Base-by-base conservation (phyloP, 257 asterid genomes). In the Nicotiana obtusifolia region DNA sequence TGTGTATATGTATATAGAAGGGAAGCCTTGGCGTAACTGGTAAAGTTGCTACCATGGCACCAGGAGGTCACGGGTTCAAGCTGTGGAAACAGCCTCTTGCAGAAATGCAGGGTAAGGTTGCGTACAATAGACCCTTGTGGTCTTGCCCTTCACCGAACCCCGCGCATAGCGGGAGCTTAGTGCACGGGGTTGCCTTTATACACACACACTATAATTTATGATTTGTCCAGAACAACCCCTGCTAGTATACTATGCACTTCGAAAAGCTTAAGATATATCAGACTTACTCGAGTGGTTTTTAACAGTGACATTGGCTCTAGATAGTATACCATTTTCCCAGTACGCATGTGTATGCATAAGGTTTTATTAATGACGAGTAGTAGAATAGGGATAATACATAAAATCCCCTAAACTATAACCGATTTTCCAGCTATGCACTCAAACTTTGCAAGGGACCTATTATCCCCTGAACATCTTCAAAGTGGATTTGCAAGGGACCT, bases 201-300 rank as follows among this genome's bases (percentile, higher is more conserved):
- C 10, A 37, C 9, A 35, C 47, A 37, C 47, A 7, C 10, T 37
- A 0, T 2, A 20, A 41, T 44, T 44, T 44, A 71, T 4, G 41
- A 24, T 73, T 44, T 47, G 8, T 22, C 62, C 24, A 15, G 79
- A 22, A 24, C 62, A 26, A 49, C 61, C 62, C 26, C 62, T 75
- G 41, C n/a, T 7, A 75, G 26, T 75, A 7, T 59, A 7, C 61
- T 14, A 73, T 47, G 78, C 57, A 73, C 61, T 22, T 22, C 47
- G 3, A 71, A 71, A 71, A 71, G 59, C 78, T 71, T 71, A 71
- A 69, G 59, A 71, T 71, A 71, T 73, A 22, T 5, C 59, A 75
- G 62, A 26, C 44, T 49, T 24, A 26, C 62, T 49, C 15, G 62
- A 47, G 44, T 24, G 41, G 44, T 49, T 26, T 49, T 49, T 47